phyloP scores from a whole-genome alignment of 2,329 filamentous ascomycete species.

The Leptographium galeiforme region DNA sequence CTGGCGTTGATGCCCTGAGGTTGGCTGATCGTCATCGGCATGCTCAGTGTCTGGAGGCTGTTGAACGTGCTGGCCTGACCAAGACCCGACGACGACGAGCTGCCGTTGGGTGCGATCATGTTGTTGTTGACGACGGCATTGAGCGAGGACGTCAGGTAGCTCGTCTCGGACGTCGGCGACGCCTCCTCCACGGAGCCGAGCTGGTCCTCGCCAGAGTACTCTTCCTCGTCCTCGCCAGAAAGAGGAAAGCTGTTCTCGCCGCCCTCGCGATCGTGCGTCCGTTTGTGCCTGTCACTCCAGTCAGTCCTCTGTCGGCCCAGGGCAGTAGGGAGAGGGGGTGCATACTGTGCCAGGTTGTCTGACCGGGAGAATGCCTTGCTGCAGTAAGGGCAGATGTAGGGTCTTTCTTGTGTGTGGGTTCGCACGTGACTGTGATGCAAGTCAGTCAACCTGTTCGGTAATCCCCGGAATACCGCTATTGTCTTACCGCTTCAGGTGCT shows the following conservation, averaged over 20 bases:
- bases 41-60: constrained; percentile 47
- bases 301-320: constrained; percentile 19
- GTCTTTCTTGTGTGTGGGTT: constrained; percentile 97
- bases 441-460: constrained; percentile 27
- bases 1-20: constrained; percentile 27
- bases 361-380: constrained; percentile 98
- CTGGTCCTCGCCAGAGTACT: constrained; percentile 70
- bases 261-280: constrained; percentile 53
- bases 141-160: constrained; percentile 43
- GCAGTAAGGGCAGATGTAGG: constrained; percentile 94
- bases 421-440: constrained; percentile 73
- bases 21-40: constrained; percentile 51
- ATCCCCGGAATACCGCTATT: constrained; percentile 24
- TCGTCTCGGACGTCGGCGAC: constrained; percentile 57
- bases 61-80: constrained; percentile 31
- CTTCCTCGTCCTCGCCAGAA: constrained; percentile 76
- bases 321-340: constrained; percentile 22
- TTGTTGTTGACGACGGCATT: constrained; percentile 26
- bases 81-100: constrained; percentile 14
- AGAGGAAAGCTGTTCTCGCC: constrained; percentile 44
- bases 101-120: constrained; percentile 12
- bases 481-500: constrained; percentile 95
- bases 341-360: constrained; percentile 96
- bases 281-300: constrained; percentile 61
- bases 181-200: constrained; percentile 69